Evolutionary conservation across 352 stramenopile species (phyloP).

Genomic region (Phytophthora vignae): DNA sequence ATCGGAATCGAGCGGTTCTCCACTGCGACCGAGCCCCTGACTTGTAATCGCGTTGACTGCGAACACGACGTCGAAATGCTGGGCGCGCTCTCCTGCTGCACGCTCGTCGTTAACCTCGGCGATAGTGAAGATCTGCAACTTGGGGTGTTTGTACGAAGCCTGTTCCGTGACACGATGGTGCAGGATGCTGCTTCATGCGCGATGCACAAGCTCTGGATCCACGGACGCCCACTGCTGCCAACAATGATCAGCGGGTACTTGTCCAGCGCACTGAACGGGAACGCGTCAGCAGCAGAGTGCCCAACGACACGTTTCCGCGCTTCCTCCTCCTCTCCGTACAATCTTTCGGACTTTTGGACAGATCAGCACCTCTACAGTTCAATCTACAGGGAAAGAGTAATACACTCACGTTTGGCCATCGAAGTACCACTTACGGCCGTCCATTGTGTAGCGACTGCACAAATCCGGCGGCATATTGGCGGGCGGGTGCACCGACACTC

Average conservation of each 20-base stretch:
- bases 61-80: slow-evolving; percentile 45
- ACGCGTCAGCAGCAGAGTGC: slow-evolving; percentile 25
- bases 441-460: slow-evolving; percentile 35
- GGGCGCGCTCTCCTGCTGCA: slow-evolving; percentile 2
- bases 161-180: slow-evolving; percentile 50
- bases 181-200: slow-evolving; percentile 42
- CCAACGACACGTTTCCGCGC: background rate
- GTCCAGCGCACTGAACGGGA: slow-evolving; percentile 32
- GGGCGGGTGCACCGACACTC: slow-evolving; percentile 30
- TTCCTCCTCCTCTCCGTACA: background rate
- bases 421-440: slow-evolving; percentile 52
- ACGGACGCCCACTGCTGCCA: too few species aligned
- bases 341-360: background rate
- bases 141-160: slow-evolving; percentile 44
- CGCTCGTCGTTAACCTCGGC: slow-evolving; percentile 35
- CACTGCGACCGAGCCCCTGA: slow-evolving; percentile 75
- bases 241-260: too few species aligned
- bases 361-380: background rate
- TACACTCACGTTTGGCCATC: slow-evolving; percentile 43
- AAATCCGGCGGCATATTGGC: slow-evolving; percentile 35
- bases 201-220: slow-evolving; percentile 49
- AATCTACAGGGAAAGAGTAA: background rate
- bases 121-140: slow-evolving; percentile 39
- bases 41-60: slow-evolving; percentile 67
- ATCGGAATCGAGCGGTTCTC: slow-evolving; percentile 63